Percentiles rank a stretch among this genome's conserved stretches.
phyloP scores from a whole-genome alignment of 2,329 filamentous ascomycete species.

The Pseudogymnoascus sp. region DNA sequence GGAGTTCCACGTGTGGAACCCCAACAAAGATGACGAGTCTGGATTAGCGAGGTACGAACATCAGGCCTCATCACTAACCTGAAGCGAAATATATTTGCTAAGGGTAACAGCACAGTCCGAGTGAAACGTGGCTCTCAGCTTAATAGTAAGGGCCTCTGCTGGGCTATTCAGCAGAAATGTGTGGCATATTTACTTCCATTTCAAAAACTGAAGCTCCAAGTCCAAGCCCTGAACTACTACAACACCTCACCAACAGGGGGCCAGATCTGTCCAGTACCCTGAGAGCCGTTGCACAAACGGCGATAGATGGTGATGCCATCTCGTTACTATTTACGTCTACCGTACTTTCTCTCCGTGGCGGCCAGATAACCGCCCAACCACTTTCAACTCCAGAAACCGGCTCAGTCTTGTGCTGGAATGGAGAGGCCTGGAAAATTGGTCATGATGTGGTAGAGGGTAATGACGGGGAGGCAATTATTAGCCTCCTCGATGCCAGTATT shows the following conservation, averaged over 20 bases:
- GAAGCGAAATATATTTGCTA: not conserved
- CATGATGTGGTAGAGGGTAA: conserved; percentile 55
- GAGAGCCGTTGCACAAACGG: not conserved
- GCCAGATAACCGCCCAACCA: conserved; percentile 63
- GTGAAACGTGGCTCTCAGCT: not conserved
- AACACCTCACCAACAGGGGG: conserved; percentile 45
- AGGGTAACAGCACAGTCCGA: not conserved
- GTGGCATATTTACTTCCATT: conserved; percentile 50
- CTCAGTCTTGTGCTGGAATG: conserved; percentile 89
- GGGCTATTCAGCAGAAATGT: conserved; percentile 37
- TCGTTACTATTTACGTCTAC: conserved; percentile 66
- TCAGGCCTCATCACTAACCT: not conserved
- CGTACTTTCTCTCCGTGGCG: conserved; percentile 81
- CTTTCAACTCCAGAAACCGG: conserved; percentile 47
- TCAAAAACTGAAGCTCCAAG: conserved; percentile 28
- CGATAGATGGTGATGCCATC: conserved; percentile 25
- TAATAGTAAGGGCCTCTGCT: not conserved
- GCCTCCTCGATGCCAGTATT: conserved; percentile 39
- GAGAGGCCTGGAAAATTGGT: conserved; percentile 78
- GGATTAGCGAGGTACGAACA: conserved; percentile 6
- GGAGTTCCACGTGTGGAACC: not conserved
- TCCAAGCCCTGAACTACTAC: conserved; percentile 32
- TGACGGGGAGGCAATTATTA: conserved; percentile 65
- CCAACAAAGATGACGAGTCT: conserved; percentile 7
- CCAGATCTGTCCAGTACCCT: conserved; percentile 37